Conservation (phyloP, 139 green algal species). For the Coelastrella sp. region DNA sequence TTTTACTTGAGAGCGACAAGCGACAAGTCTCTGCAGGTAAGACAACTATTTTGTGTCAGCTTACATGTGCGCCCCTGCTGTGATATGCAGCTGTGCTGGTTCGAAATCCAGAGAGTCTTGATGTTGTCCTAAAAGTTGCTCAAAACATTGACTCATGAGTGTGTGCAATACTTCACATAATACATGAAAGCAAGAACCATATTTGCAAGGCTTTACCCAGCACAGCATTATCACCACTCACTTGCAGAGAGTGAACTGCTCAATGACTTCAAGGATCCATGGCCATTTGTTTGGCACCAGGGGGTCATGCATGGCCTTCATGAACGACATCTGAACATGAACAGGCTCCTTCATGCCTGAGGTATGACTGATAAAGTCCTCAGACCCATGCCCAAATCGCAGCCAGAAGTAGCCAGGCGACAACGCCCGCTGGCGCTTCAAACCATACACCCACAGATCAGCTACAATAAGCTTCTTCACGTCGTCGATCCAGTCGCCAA, state of each 20-base stretch:
- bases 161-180: too few species aligned
- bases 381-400: constrained; percentile 24
- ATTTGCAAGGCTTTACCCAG: background rate
- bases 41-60: too few species aligned
- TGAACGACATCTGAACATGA: constrained; percentile 46
- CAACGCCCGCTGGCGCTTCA: background rate
- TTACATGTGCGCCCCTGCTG: too few species aligned
- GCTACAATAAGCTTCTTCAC: constrained; percentile 20
- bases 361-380: constrained; percentile 27
- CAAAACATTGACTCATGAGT: too few species aligned
- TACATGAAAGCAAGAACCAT: too few species aligned
- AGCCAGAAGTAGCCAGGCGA: constrained; percentile 52
- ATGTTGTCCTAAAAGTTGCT: too few species aligned
- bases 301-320: constrained; percentile 30
- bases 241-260: constrained; percentile 52
- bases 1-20: too few species aligned
- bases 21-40: too few species aligned
- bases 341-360: constrained; percentile 37
- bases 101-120: too few species aligned
- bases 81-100: too few species aligned
- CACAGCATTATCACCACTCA: background rate
- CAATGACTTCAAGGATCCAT: constrained; percentile 36
- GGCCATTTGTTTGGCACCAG: constrained; percentile 28
- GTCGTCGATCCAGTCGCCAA: constrained; percentile 37
- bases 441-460: constrained; percentile 18